Base-by-base conservation (phyloP, 2,329 filamentous ascomycete genomes). In the Fulvia fulva region DNA sequence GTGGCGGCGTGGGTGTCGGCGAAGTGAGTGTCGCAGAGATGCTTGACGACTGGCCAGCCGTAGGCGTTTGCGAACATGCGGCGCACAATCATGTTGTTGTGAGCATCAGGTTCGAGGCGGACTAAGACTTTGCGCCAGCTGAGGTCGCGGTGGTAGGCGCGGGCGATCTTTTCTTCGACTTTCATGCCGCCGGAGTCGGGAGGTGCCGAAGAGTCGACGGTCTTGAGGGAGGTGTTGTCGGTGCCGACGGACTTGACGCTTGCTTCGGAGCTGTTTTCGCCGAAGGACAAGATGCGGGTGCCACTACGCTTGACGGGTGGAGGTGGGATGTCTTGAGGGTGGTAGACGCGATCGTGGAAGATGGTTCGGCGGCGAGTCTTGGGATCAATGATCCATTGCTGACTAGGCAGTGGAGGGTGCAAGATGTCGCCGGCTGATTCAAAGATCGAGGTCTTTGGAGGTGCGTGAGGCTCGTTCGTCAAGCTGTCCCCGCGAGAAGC, bases 111-210 rank as follows among this genome's bases (percentile, higher is more conserved):
- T 71, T 99, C 93, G 2, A 99, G 81, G 55, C 94, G 89, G 14
- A 99, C 94, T 3, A 99, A 83, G 1, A 99, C 94, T 72, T 99
- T 99, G 47, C 94, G 89, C 94, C 94, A 99, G 1, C 90, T 90
- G 21, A 99, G 77, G 63, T 91, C 91, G 12, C 87, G 86, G 73
- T 99, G 94, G 75, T 99, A 99, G 14, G 91, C 94, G 49, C 94
- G 85, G 1, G 94, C 94, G 65, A 99, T 99, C 76, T 97, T 97
- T 74, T 99, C 94, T 74, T 99, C 94, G 0, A 97, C 91, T 62
- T 89, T 90, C 85, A 97, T 92, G 63, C 78, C 84, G 9, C 86
- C 84, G 16, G 76, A 80, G 66, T 88, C 86, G 5, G 46, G 43
- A 3, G 62, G 63, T 14, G 45, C 43, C 14, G 52, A 53, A 47